A percentile compares a stretch with the other conserved stretches of the same genome.
These are phyloP conservation scores for Cyberlindnera saturnus DNA, from an alignment of 805 yeast species.

Conservation along the genomic window DNA sequence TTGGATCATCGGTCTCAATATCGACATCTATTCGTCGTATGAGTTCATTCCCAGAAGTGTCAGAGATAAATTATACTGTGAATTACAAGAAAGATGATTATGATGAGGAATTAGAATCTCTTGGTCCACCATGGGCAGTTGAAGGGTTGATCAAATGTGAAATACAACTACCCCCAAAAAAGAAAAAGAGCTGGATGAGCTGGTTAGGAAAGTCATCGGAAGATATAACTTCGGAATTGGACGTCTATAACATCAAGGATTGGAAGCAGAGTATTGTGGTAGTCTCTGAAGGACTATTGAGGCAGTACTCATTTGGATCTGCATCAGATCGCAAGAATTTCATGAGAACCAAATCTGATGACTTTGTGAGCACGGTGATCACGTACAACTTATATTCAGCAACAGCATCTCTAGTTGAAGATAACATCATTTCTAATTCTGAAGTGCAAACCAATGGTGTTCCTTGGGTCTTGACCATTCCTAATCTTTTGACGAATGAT, in stretches of 20 bases:
- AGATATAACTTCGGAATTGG: conserved; percentile 25
- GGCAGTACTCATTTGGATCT: conserved; percentile 36
- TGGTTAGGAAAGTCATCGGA: conserved; percentile 9
- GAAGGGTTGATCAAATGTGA: conserved; percentile 54
- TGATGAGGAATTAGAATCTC: conserved; percentile 56
- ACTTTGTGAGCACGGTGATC: conserved; percentile 14
- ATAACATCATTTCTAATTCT: conserved; percentile 19
- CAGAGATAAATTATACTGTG: conserved; percentile 23
- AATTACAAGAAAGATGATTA: conserved; percentile 35
- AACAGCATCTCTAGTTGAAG: conserved; percentile 16
- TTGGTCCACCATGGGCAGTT: conserved; percentile 74
- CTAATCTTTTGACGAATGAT: conserved; percentile 16
- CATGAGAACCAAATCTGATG: conserved; percentile 14
- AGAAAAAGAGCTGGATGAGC: conserved; percentile 18
- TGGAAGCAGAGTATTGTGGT: conserved; percentile 40
- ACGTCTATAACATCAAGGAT: conserved; percentile 16
- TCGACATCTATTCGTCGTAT: conserved; percentile 3
- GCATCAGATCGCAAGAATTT: conserved; percentile 16
- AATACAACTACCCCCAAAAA: not conserved
- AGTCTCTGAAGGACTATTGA: conserved; percentile 43
- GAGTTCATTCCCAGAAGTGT: conserved; percentile 8
- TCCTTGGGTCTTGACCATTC: conserved; percentile 22
- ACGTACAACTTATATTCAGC: conserved; percentile 24
- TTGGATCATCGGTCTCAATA: conserved; percentile 16
- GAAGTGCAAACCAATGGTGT: conserved; percentile 13